Percentiles rank a stretch among this genome's conserved stretches.
phyloP scores from a whole-genome alignment of 495 filamentous ascomycete species.

The Neurospora terricola region DNA sequence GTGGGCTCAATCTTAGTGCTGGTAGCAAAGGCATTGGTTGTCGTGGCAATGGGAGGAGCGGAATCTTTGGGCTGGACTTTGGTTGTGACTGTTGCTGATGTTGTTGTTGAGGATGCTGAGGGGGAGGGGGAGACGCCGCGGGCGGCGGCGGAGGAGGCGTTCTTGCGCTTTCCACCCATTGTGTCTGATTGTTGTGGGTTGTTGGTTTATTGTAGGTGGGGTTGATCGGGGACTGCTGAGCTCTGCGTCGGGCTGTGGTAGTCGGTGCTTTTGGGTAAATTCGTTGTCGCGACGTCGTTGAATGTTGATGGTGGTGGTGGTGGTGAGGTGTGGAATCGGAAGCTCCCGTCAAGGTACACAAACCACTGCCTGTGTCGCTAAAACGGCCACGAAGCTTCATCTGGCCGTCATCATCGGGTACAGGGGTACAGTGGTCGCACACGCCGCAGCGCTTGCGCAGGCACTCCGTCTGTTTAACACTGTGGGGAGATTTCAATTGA shows the following conservation, averaged over 20 bases:
- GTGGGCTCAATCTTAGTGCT: neutral
- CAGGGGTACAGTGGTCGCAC: neutral
- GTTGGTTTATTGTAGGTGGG: neutral
- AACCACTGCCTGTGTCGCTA: constrained; percentile 2
- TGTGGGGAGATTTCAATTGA: neutral
- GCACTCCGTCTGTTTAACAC: neutral
- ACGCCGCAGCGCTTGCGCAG: neutral
- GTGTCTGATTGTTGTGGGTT: neutral
- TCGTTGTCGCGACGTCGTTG: neutral
- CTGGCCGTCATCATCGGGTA: constrained; percentile 2
- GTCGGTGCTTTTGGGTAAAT: neutral
- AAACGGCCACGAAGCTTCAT: constrained; percentile 30
- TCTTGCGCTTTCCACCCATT: constrained; percentile 30
- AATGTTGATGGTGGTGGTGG: neutral
- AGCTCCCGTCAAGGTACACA: constrained; percentile 1
- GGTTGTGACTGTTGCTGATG: constrained; percentile 11
- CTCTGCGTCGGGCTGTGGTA: neutral
- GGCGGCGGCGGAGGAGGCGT: constrained; percentile 8
- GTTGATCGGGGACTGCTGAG: neutral
- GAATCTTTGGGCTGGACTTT: constrained; percentile 3
- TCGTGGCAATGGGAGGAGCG: neutral
- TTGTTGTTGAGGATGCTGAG: constrained; percentile 9
- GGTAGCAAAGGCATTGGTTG: neutral
- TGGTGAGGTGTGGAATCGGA: neutral
- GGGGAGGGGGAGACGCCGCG: constrained; percentile 9